Evolutionary conservation across 176 grass and related monocot genomes (phyloP), one percentile per base, ranked within the genome.

Genomic region (Typha latifolia): DNA sequence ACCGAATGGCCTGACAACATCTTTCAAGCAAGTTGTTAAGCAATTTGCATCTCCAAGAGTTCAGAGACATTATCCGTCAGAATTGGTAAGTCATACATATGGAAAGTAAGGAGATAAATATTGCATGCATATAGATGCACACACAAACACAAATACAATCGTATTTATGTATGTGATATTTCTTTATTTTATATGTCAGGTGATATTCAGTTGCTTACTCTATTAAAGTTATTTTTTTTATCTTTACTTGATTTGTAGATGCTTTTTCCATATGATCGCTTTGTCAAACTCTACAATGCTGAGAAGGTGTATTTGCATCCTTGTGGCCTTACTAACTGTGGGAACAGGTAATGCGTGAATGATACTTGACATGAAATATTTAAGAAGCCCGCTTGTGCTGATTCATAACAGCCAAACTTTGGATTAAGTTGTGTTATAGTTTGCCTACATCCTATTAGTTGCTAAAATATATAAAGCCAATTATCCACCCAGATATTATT

Each of bases 301-400:
- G 69, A 92, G 49, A 87, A 86, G 68, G 70, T 86, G 76, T 85
- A 84, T 49, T 68, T 90, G 73, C 75, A 4, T 50, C 93, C 85
- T 66, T 90, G 90, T 78, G 93, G 93, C 74, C 83, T 92, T 61
- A 61, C 2, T 65, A 97, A 92, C 74, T 80, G 87, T 67, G 89
- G 93, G 50, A 97, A 97, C 66, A 97, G 93, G 93, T 97, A 97
- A 82, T 75, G 48, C 68, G 16, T 69, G 59, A 29, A 49, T 37
- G 69, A 57, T 61, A 55, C 47, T 37, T 49, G 32, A 20, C 32
- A 62, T 69, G 61, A 68, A 63, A 70, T 49, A 61, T 73, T 23
- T 22, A 12, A 43, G 9, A 43, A 78, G 61, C 27, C n/a, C 26
- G 11, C 13, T 72, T 76, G 15, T 63, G 57, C 62, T 52, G 51